phyloP scores from a whole-genome alignment of 2,329 filamentous ascomycete genomes.

The Phialocephala subalpina region DNA sequence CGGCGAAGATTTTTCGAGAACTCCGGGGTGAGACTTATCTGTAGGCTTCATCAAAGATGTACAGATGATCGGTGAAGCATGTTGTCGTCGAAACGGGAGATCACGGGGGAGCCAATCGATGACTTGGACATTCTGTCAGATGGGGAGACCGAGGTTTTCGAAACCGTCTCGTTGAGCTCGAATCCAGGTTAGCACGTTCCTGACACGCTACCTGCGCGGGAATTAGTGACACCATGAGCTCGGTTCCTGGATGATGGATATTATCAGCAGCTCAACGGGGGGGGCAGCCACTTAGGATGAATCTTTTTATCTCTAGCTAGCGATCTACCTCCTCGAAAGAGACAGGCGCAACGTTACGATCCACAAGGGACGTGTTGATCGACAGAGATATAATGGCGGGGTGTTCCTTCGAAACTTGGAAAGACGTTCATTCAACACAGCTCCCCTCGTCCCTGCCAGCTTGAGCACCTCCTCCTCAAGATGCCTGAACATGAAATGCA shows the following conservation, averaged over 20 bases:
- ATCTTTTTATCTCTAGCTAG: neutral
- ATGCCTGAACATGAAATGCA: slow-evolving; percentile 36
- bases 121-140: neutral
- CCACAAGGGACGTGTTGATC: neutral
- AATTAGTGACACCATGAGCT: neutral
- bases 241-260: slow-evolving; percentile 11
- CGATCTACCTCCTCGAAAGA: neutral
- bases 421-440: neutral
- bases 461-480: slow-evolving; percentile 11
- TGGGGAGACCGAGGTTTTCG: neutral
- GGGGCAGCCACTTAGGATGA: slow-evolving; percentile 6
- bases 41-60: neutral
- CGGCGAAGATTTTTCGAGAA: slow-evolving; percentile 14
- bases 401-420: neutral
- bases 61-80: neutral
- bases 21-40: slow-evolving; percentile 1
- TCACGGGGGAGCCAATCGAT: neutral
- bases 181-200: neutral
- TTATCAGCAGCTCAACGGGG: neutral
- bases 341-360: slow-evolving; percentile 13
- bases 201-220: neutral
- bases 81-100: neutral
- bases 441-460: neutral
- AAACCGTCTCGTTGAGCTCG: neutral
- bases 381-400: slow-evolving; percentile 1